Evolutionary conservation across 148 eudicot species (phyloP).

Genomic region (Chenopodium suecicum): DNA sequence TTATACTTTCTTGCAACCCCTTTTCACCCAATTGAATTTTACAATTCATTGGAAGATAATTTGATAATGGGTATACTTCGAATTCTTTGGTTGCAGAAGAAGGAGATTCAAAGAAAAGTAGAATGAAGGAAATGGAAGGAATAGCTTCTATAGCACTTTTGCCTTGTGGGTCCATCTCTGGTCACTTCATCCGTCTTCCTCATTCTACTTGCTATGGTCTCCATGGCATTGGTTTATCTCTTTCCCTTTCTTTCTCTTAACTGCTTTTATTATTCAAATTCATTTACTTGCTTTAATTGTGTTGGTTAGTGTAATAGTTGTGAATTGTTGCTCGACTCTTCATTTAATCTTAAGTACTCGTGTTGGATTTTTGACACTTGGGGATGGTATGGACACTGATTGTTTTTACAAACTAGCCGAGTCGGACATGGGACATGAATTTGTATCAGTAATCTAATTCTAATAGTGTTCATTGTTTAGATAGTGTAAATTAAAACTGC

Average conservation of each 20-base stretch:
- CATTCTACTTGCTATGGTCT: conserved; percentile 86
- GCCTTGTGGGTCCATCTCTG: conserved; percentile 83
- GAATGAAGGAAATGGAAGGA: conserved; percentile 62
- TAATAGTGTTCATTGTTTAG: too few species aligned
- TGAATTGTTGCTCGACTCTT: too few species aligned
- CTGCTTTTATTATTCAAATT: not conserved
- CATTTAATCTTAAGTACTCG: too few species aligned
- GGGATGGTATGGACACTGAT: too few species aligned
- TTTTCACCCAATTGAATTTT: not conserved
- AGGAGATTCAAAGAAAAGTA: conserved; percentile 17
- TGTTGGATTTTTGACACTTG: too few species aligned
- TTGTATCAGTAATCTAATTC: too few species aligned
- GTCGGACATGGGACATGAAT: too few species aligned
- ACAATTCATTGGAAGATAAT: not conserved
- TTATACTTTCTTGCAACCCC: not conserved
- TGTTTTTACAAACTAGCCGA: too few species aligned
- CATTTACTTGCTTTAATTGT: not conserved
- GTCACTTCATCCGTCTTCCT: conserved; percentile 91
- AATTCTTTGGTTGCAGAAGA: conserved; percentile 1
- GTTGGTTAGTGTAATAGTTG: too few species aligned
- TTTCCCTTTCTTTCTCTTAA: not conserved
- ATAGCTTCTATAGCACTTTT: conserved; percentile 86
- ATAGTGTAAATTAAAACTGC: too few species aligned
- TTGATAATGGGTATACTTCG: not conserved
- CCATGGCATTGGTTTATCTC: conserved; percentile 65